These are phyloP conservation scores for Alternaria sp. DNA, from an alignment of 2,329 filamentous ascomycete species.

Conservation along the genomic window DNA sequence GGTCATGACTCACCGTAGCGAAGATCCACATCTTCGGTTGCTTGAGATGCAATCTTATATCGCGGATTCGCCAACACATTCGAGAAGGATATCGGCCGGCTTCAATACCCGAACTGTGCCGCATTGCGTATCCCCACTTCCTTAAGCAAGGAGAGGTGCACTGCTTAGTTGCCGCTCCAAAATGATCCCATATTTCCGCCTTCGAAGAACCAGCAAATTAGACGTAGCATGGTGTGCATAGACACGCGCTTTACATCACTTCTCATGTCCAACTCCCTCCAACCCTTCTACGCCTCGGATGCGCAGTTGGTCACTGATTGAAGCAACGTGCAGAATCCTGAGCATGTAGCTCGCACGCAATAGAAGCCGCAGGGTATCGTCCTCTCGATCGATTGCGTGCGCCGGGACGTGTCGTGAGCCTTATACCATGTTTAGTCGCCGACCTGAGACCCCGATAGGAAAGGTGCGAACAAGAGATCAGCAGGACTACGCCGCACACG, in stretches of 20 bases:
- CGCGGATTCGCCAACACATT: background rate
- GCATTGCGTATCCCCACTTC: background rate
- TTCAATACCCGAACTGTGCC: conserved; percentile 8
- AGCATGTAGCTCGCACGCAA: background rate
- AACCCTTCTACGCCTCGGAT: background rate
- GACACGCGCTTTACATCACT: background rate
- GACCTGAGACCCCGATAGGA: background rate
- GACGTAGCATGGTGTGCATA: background rate
- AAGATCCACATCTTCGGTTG: background rate
- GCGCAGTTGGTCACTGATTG: background rate
- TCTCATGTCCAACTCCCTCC: background rate
- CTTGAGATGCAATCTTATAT: background rate
- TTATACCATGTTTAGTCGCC: background rate
- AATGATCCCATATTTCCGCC: background rate
- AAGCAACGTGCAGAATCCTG: background rate
- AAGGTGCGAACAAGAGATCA: background rate
- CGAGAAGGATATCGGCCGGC: background rate
- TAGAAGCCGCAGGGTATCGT: background rate
- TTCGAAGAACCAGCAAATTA: background rate
- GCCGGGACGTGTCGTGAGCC: background rate
- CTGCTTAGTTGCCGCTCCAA: conserved; percentile 1
- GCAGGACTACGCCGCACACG: background rate
- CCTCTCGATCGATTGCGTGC: background rate
- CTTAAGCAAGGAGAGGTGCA: conserved; percentile 10
- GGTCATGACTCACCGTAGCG: background rate